Base-by-base conservation (phyloP, 2,329 filamentous ascomycete genomes). In the Fusarium abutilonis region DNA sequence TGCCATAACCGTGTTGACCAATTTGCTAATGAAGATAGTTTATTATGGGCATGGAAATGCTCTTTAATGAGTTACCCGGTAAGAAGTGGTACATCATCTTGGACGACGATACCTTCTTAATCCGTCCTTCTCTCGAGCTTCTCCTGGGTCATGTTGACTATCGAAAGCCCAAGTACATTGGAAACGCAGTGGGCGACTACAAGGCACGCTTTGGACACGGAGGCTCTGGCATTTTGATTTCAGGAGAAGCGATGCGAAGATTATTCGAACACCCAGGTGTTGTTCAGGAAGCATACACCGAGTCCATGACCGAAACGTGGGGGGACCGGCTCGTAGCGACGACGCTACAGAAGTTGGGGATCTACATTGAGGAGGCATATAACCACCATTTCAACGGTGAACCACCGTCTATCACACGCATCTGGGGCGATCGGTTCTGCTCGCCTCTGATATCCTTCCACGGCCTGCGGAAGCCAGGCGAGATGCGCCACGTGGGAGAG, bases 1-100 rank as follows among this genome's bases (percentile, higher is more conserved):
- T 31, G 4, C 13, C n/a, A 45, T 17, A 11, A n/a, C 11, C 29
- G 28, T 11, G 6, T 26, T 44, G n/a, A 35, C 46, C 28, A 39
- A 43, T 19, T 50, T 41, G 35, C 61, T 61, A 47, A 64, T 29
- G n/a, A 28, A 50, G 34, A 29, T 39, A 85, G 83, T 85, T 85
- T 67, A 79, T 86, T 47, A 79, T 82, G 36, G 80, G 82, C 39
- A 79, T 86, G 63, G 81, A 85, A 63, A 77, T 83, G 58, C 75
- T 80, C 17, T 84, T 81, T 74, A 72, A 76, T 35, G 76, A 73
- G 14, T 75, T 85, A 68, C 83, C 83, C 0, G 70, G 76, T 58
- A 86, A 85, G 74, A 83, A 84, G 68, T 86, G 84, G 84, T 86
- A 85, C 66, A 70, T 86, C 59, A 80, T 86, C 61, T 71, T 84